Evolutionary conservation across 305 asterid genomes (phyloP), one percentile per base, ranked within the genome.

Genomic region (Ilex paraguariensis): DNA sequence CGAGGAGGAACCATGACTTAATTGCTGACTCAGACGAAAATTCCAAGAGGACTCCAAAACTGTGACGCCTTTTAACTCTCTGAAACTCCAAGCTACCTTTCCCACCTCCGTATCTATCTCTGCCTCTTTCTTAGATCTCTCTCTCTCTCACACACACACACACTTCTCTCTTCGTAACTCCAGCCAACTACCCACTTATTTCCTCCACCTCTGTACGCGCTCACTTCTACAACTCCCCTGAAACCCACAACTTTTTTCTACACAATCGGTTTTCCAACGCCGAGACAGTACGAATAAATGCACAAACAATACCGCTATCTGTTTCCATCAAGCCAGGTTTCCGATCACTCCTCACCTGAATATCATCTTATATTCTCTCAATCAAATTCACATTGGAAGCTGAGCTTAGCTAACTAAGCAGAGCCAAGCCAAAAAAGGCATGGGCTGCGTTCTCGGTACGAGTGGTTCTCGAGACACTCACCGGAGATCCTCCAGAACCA

Each of bases 361-460:
- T 52, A 52, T 21, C 56, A n/a, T n/a, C 11, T 49, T 36, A 36
- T 49, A 12, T n/a, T 7, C 11, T 7, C 1, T 3, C 13, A 49
- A 7, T 4, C 14, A 49, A 5, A 49, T 12, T 4, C 53, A n/a
- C 15, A 49, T 49, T 7, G 53, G 13, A 48, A 48, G 30, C 7
- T 52, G n/a, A 14, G 56, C 31, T 17, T 5, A 52, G n/a, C 31
- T 52, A 14, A 21, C 31, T 17, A 7, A 52, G n/a, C 31, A 13
- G 56, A 6, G 31, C 12, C n/a, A 5, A 17, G 31, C 31, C n/a
- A 6, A n/a, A 11, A 2, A 50, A 50, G 14, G 7, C 54, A 70
- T 70, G 75, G 75, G 70, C 54, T 59, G 75, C 53, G 66, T 70
- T 44, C 45, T 70, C 45, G 65, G 70, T 17, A 58, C 45, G 16